Percentiles rank a stretch among this genome's conserved stretches.
phyloP scores from a whole-genome alignment of 2,329 filamentous ascomycete species.

The Aphanoascus verrucosus region DNA sequence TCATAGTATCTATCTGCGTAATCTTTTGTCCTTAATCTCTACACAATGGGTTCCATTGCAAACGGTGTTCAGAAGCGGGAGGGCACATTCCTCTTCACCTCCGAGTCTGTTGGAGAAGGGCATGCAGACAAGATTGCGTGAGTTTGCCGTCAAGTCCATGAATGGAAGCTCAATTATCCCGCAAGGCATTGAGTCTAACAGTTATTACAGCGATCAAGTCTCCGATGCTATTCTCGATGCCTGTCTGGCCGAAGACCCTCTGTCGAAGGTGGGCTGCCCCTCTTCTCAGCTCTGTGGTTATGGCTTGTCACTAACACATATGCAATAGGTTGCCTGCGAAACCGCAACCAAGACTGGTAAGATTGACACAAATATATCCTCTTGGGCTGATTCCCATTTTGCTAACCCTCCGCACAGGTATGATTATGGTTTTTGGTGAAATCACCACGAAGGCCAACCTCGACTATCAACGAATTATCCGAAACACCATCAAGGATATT shows the following conservation, averaged over 20 bases:
- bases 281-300: background rate
- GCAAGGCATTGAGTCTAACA: constrained; percentile 7
- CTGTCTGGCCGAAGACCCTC: constrained; percentile 84
- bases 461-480: constrained; percentile 98
- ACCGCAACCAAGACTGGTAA: constrained; percentile 97
- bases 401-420: constrained; percentile 32
- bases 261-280: constrained; percentile 61
- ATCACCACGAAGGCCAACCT: constrained; percentile 93
- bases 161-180: background rate
- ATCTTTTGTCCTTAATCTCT: constrained; percentile 15
- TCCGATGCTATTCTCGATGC: constrained; percentile 98
- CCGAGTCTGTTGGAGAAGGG: constrained; percentile 79
- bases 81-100: constrained; percentile 79
- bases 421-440: constrained; percentile 99
- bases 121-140: constrained; percentile 92
- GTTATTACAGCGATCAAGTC: constrained; percentile 63
- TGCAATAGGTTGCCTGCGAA: constrained; percentile 72
- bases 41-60: constrained; percentile 45
- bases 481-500: constrained; percentile 91
- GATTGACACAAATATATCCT: constrained; percentile 14
- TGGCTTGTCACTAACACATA: background rate
- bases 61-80: constrained; percentile 19
- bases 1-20: constrained; percentile 18
- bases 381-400: constrained; percentile 12
- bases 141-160: constrained; percentile 22